Evolutionary conservation across 2,329 filamentous ascomycete species (phyloP).

Genomic region (Fusarium sp.): DNA sequence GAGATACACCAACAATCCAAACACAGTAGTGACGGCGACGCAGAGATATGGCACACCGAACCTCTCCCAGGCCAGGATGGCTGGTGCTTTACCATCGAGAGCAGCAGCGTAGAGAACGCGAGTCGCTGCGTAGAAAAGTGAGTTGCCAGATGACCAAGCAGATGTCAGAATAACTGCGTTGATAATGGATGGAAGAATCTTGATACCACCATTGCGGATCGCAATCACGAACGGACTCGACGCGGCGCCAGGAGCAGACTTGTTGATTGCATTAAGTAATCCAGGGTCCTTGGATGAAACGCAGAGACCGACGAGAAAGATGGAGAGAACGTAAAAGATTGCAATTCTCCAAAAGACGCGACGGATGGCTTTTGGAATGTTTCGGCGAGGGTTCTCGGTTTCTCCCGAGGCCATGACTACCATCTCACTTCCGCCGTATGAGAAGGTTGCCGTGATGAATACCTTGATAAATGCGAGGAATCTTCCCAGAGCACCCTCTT

Average conservation of each 20-base stretch:
- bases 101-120: conserved; percentile 78
- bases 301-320: conserved; percentile 71
- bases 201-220: conserved; percentile 75
- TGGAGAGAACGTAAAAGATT: conserved; percentile 73
- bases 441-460: conserved; percentile 70
- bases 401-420: conserved; percentile 67
- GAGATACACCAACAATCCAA: conserved; percentile 43
- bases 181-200: conserved; percentile 72
- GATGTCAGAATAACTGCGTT: conserved; percentile 77
- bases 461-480: conserved; percentile 72
- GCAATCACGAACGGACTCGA: conserved; percentile 74
- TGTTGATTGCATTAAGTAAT: conserved; percentile 68
- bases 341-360: conserved; percentile 73
- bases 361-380: conserved; percentile 64
- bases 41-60: conserved; percentile 34
- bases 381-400: conserved; percentile 10
- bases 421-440: conserved; percentile 73
- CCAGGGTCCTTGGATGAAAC: conserved; percentile 74
- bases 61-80: conserved; percentile 13
- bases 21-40: conserved; percentile 8
- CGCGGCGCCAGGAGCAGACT: conserved; percentile 56
- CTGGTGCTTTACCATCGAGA: conserved; percentile 70
- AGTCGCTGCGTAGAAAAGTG: conserved; percentile 74
- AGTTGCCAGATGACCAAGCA: conserved; percentile 72
- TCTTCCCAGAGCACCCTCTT: conserved; percentile 61